phyloP scores from a whole-genome alignment of 2,329 filamentous ascomycete species.

The Aspergillus sp. region DNA sequence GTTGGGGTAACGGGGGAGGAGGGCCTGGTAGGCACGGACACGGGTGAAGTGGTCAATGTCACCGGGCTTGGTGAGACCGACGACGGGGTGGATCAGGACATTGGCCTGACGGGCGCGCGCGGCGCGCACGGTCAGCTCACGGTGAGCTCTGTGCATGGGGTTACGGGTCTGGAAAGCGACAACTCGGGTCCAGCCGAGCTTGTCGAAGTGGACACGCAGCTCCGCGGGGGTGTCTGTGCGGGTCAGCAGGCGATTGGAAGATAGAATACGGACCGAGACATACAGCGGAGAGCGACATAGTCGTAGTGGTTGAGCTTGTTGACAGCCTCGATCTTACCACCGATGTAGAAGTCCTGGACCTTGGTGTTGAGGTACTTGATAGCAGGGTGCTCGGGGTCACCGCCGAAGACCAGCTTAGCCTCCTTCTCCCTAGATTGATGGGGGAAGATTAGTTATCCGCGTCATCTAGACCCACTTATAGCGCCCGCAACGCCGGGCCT shows the following conservation, averaged over 20 bases:
- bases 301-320: conserved; percentile 98
- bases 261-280: conserved; percentile 32
- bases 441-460: conserved; percentile 19
- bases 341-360: conserved; percentile 84
- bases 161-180: conserved; percentile 99
- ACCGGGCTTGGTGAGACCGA: conserved; percentile 96
- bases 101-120: conserved; percentile 95
- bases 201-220: conserved; percentile 95
- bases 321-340: conserved; percentile 93
- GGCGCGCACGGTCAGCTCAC: conserved; percentile 95
- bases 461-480: conserved; percentile 25
- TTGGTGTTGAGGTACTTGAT: conserved; percentile 83
- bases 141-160: conserved; percentile 98
- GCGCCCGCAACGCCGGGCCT: neutral
- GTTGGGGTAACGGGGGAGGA: conserved; percentile 95
- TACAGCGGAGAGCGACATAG: conserved; percentile 93
- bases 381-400: conserved; percentile 86
- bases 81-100: conserved; percentile 97
- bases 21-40: conserved; percentile 96
- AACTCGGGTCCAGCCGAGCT: conserved; percentile 96
- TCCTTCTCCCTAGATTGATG: conserved; percentile 67
- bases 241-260: neutral
- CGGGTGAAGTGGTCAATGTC: conserved; percentile 99
- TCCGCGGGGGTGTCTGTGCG: conserved; percentile 80
- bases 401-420: conserved; percentile 91